Percentiles rank a stretch among this genome's conserved stretches.
Conservation (phyloP, 176 grass and related monocot genomes). For the Hsuehochloa calcarea region DNA sequence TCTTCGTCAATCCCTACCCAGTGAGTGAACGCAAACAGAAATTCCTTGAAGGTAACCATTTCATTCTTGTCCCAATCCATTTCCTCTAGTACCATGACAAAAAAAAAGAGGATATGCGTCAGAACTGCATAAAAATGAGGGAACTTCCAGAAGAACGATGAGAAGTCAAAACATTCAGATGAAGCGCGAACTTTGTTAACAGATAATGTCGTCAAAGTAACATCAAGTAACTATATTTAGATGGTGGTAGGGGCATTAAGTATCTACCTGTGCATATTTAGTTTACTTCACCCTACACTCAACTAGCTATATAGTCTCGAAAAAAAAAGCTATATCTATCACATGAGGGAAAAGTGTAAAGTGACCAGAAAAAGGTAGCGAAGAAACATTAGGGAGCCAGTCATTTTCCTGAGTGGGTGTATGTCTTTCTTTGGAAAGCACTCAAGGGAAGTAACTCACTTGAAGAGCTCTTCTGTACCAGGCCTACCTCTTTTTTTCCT, state of each 20-base stretch:
- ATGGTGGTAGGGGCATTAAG: neutral
- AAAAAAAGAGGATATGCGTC: neutral
- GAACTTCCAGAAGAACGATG: neutral
- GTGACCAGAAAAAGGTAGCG: neutral
- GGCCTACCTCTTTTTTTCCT: neutral
- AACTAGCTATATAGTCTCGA: no score
- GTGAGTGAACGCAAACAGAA: slow-evolving; percentile 90
- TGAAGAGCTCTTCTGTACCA: neutral
- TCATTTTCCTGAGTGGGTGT: slow-evolving; percentile 15
- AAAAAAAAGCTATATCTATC: neutral
- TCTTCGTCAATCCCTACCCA: slow-evolving; percentile 90
- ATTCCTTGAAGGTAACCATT: slow-evolving; percentile 89
- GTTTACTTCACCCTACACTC: neutral
- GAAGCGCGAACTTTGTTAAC: neutral
- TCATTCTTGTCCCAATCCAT: slow-evolving; percentile 99
- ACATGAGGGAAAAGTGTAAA: neutral
- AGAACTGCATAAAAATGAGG: neutral
- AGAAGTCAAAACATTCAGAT: neutral
- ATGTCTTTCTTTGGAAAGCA: neutral
- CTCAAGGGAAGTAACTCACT: neutral
- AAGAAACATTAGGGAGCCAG: neutral
- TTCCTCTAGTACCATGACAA: slow-evolving; percentile 67
- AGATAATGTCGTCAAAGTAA: neutral
- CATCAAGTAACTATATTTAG: neutral
- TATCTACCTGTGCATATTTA: neutral